Evolutionary conservation across 2,329 filamentous ascomycete species (phyloP), one percentile per base, ranked within the genome.

Genomic region (Cladosporium velox): DNA sequence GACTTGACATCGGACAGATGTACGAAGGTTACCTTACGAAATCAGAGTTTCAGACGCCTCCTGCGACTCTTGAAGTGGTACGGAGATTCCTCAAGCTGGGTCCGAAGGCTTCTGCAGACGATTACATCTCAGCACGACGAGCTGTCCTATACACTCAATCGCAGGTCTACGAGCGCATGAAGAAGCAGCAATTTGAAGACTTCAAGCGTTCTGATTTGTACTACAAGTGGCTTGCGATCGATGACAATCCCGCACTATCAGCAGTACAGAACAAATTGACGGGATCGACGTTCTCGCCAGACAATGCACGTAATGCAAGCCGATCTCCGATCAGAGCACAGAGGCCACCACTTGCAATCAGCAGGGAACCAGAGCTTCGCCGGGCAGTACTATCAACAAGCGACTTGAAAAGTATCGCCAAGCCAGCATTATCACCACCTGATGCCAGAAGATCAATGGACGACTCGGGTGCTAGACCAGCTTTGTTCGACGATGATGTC

Each of bases 191-290:
- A 74, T 95, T 95, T 69, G 88, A 90, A 21, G 87, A 87, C 24
- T 99, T 99, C 81, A 96, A 93, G 75, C 91, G 89, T 71, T 97
- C 95, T 0, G 95, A 98, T 74, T 79, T 99, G 0, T 99, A 93
- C 77, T 98, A 95, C 82, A 99, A 99, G 77, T 97, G 93, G 76
- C 84, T 99, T 1, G 92, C 94, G 8, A 91, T 94, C 14, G 92
- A 96, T 73, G 93, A 97, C 62, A 70, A 70, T 55, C 70, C 72
- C 5, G 77, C 79, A 6, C 74, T 77, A 66, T 66, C 76, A 14
- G 72, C 77, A 49, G 49, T 67, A 4, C 65, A 67, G 51, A 65
- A 64, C 24, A 64, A 61, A 61, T 66, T 69, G 47, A 59, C 54
- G 35, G 66, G 65, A 21, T 47, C 69, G 4, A 61, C 35, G 3